These are phyloP conservation scores for Magnolia kwangsiensis DNA, from an alignment of 164 flowering plant genomes.

Conservation along the genomic window DNA sequence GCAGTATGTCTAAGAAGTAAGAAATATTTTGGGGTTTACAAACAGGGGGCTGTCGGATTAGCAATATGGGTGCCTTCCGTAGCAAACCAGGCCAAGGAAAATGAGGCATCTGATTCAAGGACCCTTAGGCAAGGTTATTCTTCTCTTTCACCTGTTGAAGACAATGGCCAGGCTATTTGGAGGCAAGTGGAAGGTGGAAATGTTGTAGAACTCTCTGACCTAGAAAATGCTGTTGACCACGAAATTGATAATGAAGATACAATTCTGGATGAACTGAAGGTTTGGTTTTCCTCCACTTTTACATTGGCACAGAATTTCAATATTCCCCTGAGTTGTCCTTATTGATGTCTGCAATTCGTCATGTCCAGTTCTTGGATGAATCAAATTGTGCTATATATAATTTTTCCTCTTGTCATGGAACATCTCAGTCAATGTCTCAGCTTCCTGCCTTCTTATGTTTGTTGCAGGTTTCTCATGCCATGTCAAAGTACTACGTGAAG, in stretches of 20 bases:
- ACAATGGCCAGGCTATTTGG: slow-evolving; percentile 44
- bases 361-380: background rate
- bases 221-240: slow-evolving; percentile 34
- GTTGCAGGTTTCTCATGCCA: slow-evolving; percentile 77
- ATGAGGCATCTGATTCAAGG: slow-evolving; percentile 52
- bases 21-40: slow-evolving; percentile 2
- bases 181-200: slow-evolving; percentile 31
- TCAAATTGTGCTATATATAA: background rate
- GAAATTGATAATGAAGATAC: slow-evolving; percentile 46
- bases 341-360: background rate
- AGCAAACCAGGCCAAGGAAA: slow-evolving; percentile 68
- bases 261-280: slow-evolving; percentile 76
- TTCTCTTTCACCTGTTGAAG: slow-evolving; percentile 50
- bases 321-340: background rate
- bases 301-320: background rate
- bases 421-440: background rate
- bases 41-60: slow-evolving; percentile 97
- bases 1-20: slow-evolving; percentile 1
- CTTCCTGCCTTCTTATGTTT: background rate
- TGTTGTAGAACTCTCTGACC: slow-evolving; percentile 58
- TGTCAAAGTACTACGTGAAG: slow-evolving; percentile 67
- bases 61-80: slow-evolving; percentile 99
- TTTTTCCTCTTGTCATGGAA: background rate
- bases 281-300: slow-evolving; percentile 17
- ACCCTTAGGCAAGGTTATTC: slow-evolving; percentile 52